phyloP scores from a whole-genome alignment of 2,329 filamentous ascomycete species.

The Aspergillus piperis region DNA sequence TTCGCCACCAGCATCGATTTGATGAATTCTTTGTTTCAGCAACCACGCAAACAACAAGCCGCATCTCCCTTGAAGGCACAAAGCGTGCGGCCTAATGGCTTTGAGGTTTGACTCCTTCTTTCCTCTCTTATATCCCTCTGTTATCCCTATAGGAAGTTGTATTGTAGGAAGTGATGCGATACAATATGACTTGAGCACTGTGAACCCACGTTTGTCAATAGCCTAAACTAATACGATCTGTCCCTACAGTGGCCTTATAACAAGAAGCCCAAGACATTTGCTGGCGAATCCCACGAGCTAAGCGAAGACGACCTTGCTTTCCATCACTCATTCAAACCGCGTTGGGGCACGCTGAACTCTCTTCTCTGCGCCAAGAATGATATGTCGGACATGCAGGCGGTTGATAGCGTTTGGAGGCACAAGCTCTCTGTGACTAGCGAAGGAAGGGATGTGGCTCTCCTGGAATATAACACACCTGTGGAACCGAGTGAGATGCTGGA shows the following conservation, averaged over 20 bases:
- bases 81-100: constrained; percentile 63
- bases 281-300: constrained; percentile 63
- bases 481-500: constrained; percentile 36
- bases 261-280: constrained; percentile 70
- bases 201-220: constrained; percentile 18
- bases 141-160: not conserved
- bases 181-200: not conserved
- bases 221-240: constrained; percentile 35
- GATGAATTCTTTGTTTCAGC: constrained; percentile 91
- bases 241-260: constrained; percentile 77
- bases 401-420: constrained; percentile 50
- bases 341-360: constrained; percentile 74
- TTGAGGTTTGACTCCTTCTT: constrained; percentile 79
- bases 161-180: not conserved
- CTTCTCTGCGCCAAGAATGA: constrained; percentile 64
- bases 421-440: constrained; percentile 50
- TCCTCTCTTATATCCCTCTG: constrained; percentile 17
- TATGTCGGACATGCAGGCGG: constrained; percentile 22
- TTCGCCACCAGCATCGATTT: constrained; percentile 90
- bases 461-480: constrained; percentile 26
- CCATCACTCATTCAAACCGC: constrained; percentile 73
- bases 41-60: constrained; percentile 53
- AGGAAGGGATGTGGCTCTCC: constrained; percentile 34
- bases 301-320: constrained; percentile 65
- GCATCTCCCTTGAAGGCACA: constrained; percentile 55